phyloP scores from a whole-genome alignment of 805 yeast genomes.

The Zygosaccharomyces bisporus region DNA sequence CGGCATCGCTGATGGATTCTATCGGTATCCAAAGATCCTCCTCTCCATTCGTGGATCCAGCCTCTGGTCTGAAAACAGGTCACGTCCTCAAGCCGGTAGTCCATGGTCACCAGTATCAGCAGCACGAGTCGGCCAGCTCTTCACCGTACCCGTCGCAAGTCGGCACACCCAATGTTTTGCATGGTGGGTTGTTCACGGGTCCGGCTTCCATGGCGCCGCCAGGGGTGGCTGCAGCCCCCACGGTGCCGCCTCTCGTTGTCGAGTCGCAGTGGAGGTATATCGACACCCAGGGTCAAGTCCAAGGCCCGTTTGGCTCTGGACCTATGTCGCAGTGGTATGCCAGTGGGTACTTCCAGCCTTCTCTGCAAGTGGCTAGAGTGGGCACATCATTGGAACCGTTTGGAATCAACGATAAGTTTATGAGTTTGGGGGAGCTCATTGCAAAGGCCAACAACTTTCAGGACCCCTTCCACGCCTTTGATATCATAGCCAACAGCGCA shows the following conservation, averaged over 20 bases:
- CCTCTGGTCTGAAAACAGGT: background rate
- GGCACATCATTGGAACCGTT: slow-evolving; percentile 28
- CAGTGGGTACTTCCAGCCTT: slow-evolving; percentile 56
- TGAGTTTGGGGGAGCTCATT: slow-evolving; percentile 27
- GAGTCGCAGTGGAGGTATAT: slow-evolving; percentile 67
- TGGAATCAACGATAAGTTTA: slow-evolving; percentile 26
- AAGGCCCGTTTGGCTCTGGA: slow-evolving; percentile 79
- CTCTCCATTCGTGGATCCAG: slow-evolving; percentile 23
- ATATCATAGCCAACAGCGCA: slow-evolving; percentile 10
- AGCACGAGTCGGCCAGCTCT: slow-evolving; percentile 9
- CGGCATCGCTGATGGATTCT: slow-evolving; percentile 27
- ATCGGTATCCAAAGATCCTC: slow-evolving; percentile 27
- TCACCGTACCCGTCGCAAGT: slow-evolving; percentile 17
- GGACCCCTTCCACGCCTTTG: slow-evolving; percentile 30
- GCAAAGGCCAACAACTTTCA: slow-evolving; percentile 23
- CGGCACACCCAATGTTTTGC: slow-evolving; percentile 11
- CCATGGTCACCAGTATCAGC: background rate
- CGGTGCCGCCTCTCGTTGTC: slow-evolving; percentile 29
- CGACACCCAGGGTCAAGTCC: slow-evolving; percentile 65
- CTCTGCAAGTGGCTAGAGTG: slow-evolving; percentile 53
- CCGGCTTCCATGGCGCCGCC: slow-evolving; percentile 4
- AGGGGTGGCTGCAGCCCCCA: slow-evolving; percentile 5
- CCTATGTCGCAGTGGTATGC: slow-evolving; percentile 79
- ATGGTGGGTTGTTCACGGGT: slow-evolving; percentile 5
- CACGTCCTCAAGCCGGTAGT: slow-evolving; percentile 2